A percentile compares a stretch with the other conserved stretches of the same genome.
phyloP scores from a whole-genome alignment of 108 stramenopile species.

The Chaetoceros tenuissimus region DNA sequence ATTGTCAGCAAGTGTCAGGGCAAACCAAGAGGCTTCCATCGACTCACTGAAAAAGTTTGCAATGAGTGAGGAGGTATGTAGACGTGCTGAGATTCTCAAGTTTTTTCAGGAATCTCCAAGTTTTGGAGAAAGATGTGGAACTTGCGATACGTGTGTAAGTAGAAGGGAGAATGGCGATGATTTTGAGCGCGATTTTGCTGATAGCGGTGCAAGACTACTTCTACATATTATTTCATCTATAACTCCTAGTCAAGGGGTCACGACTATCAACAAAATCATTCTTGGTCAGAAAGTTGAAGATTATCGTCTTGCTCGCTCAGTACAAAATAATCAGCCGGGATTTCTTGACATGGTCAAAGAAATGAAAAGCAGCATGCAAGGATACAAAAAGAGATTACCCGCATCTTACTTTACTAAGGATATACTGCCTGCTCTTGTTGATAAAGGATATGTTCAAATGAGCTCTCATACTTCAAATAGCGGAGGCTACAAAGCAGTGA shows the following conservation, averaged over 20 bases:
- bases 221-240: conserved; percentile 28
- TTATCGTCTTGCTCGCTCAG: conserved; percentile 31
- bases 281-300: conserved; percentile 38
- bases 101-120: conserved; percentile 66
- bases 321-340: neutral
- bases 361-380: neutral
- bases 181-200: conserved; percentile 52
- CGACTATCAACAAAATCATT: conserved; percentile 39
- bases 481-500: no score
- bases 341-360: neutral
- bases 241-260: conserved; percentile 27
- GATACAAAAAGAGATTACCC: neutral
- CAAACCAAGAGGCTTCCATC: conserved; percentile 28
- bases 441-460: conserved; percentile 32
- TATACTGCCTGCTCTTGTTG: conserved; percentile 27
- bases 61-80: conserved; percentile 44
- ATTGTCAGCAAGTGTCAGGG: conserved; percentile 30
- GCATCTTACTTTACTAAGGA: conserved; percentile 20
- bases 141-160: conserved; percentile 59
- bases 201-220: conserved; percentile 41
- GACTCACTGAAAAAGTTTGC: conserved; percentile 48
- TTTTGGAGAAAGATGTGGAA: conserved; percentile 70
- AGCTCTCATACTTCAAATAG: no score
- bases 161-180: conserved; percentile 34
- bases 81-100: conserved; percentile 45